These are phyloP conservation scores for Houttuynia cordata DNA, from an alignment of 164 flowering plant genomes.

Conservation along the genomic window DNA sequence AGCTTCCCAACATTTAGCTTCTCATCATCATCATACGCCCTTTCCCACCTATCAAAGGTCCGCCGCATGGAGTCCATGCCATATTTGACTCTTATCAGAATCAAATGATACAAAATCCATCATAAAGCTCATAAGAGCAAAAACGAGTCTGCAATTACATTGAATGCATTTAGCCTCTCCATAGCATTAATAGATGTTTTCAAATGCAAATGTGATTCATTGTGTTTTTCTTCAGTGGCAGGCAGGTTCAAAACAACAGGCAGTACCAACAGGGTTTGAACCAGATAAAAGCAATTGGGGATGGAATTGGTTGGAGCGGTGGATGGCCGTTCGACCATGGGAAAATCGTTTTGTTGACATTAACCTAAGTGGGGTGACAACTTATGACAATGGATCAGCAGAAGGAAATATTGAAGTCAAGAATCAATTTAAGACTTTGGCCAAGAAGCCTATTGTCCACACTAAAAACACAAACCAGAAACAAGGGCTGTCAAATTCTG, in stretches of 20 bases:
- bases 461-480: slow-evolving; percentile 27
- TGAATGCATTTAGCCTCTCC: background rate
- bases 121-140: too few relatives aligned
- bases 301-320: slow-evolving; percentile 99
- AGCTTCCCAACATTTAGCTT: too few relatives aligned
- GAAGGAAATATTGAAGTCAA: slow-evolving; percentile 27
- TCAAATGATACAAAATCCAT: too few relatives aligned
- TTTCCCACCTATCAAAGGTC: too few relatives aligned
- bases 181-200: background rate
- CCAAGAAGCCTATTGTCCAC: slow-evolving; percentile 25
- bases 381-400: slow-evolving; percentile 33
- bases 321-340: slow-evolving; percentile 99
- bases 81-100: too few relatives aligned
- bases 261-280: slow-evolving; percentile 48
- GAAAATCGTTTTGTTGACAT: slow-evolving; percentile 85
- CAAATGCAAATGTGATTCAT: background rate
- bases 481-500: slow-evolving; percentile 47
- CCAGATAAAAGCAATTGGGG: slow-evolving; percentile 99
- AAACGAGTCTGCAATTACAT: too few relatives aligned
- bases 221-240: slow-evolving; percentile 60
- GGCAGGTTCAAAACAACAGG: slow-evolving; percentile 77
- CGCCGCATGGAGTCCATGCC: too few relatives aligned
- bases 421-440: slow-evolving; percentile 27
- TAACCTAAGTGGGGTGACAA: slow-evolving; percentile 52
- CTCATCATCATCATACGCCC: too few relatives aligned